Conservation (phyloP, 345 rosid genomes). For the Garcia nutans region DNA sequence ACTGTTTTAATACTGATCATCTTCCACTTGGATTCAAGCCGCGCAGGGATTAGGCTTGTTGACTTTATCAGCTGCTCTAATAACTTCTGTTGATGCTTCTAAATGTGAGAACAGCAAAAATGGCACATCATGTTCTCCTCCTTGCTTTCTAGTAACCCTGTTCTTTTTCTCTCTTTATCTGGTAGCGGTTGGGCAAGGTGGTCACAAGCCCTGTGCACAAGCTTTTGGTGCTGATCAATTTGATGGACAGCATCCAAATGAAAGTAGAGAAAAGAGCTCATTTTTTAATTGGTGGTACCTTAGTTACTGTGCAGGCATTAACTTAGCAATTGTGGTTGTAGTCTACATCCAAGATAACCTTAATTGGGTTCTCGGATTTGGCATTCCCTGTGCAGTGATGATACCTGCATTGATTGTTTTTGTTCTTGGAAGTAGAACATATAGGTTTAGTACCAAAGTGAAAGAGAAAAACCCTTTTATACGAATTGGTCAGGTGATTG, state of each 20-base stretch:
- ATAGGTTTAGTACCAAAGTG: slow-evolving; percentile 3
- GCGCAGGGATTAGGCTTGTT: slow-evolving; percentile 16
- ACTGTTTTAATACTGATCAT: not conserved
- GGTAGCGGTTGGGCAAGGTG: slow-evolving; percentile 26
- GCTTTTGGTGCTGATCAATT: slow-evolving; percentile 28
- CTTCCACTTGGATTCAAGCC: not conserved
- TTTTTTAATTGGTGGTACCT: slow-evolving; percentile 24
- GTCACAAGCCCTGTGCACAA: slow-evolving; percentile 17
- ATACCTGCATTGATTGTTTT: not conserved
- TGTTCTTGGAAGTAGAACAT: slow-evolving; percentile 19
- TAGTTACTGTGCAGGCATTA: not conserved
- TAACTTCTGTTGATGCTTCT: not conserved
- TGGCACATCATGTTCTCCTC: not conserved
- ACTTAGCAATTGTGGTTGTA: not conserved
- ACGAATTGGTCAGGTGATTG: slow-evolving; percentile 1
- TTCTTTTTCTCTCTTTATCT: slow-evolving; percentile 25
- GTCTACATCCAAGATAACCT: slow-evolving; percentile 23
- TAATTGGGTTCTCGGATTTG: slow-evolving; percentile 24
- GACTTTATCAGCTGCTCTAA: slow-evolving; percentile 19
- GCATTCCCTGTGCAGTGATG: slow-evolving; percentile 16
- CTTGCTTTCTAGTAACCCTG: not conserved
- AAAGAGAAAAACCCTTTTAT: slow-evolving; percentile 9
- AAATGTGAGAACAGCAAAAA: not conserved
- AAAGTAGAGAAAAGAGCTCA: slow-evolving; percentile 5
- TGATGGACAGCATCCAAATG: slow-evolving; percentile 15